Evolutionary conservation across 2,329 filamentous ascomycete genomes (phyloP).

Genomic region (Microdochium paspali): DNA sequence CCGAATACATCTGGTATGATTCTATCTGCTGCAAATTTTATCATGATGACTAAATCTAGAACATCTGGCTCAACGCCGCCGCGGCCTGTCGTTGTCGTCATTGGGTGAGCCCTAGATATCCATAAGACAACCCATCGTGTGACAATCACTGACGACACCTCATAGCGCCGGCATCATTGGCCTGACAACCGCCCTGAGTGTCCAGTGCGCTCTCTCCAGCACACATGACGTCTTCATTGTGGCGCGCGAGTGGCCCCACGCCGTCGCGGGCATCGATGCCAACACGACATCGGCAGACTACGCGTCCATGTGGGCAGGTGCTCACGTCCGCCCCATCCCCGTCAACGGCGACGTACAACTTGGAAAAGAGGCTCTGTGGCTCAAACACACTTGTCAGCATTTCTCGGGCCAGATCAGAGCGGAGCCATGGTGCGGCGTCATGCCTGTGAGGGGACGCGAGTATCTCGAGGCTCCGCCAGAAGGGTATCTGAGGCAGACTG

Average conservation of each 20-base stretch:
- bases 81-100: no score
- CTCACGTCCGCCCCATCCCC: constrained; percentile 43
- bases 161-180: constrained; percentile 43
- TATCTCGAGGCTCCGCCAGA: constrained; percentile 32
- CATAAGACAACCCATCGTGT: no score
- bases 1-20: no score
- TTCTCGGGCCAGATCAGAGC: constrained; percentile 6
- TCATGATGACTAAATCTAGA: no score
- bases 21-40: no score
- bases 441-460: constrained; percentile 35
- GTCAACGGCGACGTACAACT: not conserved
- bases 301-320: constrained; percentile 48
- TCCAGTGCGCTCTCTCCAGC: constrained; percentile 26
- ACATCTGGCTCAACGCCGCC: not conserved
- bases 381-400: not conserved
- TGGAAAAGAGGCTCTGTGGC: not conserved
- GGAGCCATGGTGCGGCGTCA: constrained; percentile 10
- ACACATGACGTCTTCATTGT: constrained; percentile 30
- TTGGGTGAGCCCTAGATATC: no score
- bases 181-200: constrained; percentile 35
- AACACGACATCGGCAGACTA: constrained; percentile 36
- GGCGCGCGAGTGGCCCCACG: constrained; percentile 35
- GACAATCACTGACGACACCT: not conserved
- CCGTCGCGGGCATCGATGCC: constrained; percentile 33
- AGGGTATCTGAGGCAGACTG: not conserved